Base-by-base conservation (phyloP, 805 yeast genomes). In the Suhomyces prunicola region DNA sequence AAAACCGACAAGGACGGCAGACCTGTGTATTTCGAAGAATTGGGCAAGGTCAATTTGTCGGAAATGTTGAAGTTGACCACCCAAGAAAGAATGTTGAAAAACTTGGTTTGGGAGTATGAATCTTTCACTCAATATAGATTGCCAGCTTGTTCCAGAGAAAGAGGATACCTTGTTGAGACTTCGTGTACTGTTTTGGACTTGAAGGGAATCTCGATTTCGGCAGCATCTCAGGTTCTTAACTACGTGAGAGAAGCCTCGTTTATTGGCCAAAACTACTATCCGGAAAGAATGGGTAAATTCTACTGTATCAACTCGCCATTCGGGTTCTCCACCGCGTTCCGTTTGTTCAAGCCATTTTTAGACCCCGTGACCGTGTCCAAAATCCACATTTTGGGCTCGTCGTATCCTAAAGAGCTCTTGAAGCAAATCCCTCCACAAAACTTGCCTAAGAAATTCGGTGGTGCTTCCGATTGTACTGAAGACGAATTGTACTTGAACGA, bases 261-360 rank as follows among this genome's bases (percentile, higher is more conserved):
- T 64, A 90, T 94, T 63, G 97, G 98, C 54, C 99, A 94, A 78
- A 90, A 94, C 76, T 93, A 89, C 74, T 94, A 94, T 70, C 99
- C 99, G 13, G 99, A 94, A 79, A 88, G 98, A 73, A 94, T 94
- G 99, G 99, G 99, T 67, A 91, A 89, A 72, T 94, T 93, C 69
- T 93, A 91, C 74, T 77, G 92, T 63, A 90, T 94, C 73, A 94
- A 94, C 67, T 96, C 98, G 1, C 99, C 99, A 58, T 94, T 91
- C 68, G 99, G 99, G 2, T 94, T 94, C 74, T 84, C 97, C 39
- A 86, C 97, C 41, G 97, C 96, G 41, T 94, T 93, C 82, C 83
- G 84, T 69, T 68, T 92, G 51, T 89, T 94, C 77, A 91, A 91
- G 76, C 93, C 96, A 52, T 92, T 94, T 74, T 81, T 94, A 67